Base-by-base conservation (phyloP, 202 grass and related monocot genomes). In the Carex arenaria region DNA sequence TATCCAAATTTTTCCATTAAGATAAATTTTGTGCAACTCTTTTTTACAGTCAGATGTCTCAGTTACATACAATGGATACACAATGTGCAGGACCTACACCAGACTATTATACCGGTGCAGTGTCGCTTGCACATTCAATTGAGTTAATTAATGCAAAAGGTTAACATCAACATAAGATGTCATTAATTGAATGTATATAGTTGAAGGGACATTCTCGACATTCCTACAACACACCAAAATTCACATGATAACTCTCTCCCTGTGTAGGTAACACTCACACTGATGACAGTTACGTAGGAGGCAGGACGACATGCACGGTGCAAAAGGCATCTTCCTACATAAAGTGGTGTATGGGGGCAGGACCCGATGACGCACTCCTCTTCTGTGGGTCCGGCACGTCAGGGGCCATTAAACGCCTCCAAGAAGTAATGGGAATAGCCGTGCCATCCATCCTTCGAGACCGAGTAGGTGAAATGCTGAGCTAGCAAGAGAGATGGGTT, bases 361-460 rank as follows among this genome's bases (percentile, higher is more conserved):
- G 93, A 28, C 0, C 72, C 7, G 83, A 84, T 36, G 94, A 97
- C 28, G 82, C 74, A 22, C 86, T 97, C 15, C 30, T 97, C 9
- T 92, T 94, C 80, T 97, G 89, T 67, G 91, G 91, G 64, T 3
- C 88, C 28, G 91, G 94, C 3, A 72, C 91, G 0, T 90, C 94
- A 2, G 94, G 89, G 1, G 94, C 91, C 20, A 90, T 97, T 78
- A 97, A 92, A 84, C 91, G 86, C 2, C 86, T 97, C n/a, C 94
- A 97, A 74, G 94, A 97, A 85, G 85, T 30, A n/a, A 90, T 92
- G 17, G 91, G 89, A 0, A 78, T 90, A 1, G 67, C 91, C 0
- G 57, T 31, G 17, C 69, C 88, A n/a, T 89, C 88, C 0, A 80
- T 67, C 67, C 67, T 86, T 34, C 86, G 86, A 20, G 80, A 36